Base-by-base conservation (phyloP, 2,329 filamentous ascomycete species). In the Aureobasidium pullulans region DNA sequence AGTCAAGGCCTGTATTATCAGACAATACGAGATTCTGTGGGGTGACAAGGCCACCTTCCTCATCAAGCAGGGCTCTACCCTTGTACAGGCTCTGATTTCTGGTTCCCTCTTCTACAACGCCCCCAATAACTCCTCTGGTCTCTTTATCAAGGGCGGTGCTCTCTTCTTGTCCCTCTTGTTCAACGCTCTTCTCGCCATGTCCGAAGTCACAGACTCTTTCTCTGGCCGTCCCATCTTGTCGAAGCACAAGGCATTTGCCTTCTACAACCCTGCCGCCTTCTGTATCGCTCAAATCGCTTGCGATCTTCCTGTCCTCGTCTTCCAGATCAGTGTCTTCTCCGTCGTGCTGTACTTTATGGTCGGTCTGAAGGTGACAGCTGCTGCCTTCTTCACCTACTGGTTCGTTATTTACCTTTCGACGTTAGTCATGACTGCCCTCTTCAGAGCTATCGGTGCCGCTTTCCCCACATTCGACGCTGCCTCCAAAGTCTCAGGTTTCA, bases 81-180 rank as follows among this genome's bases (percentile, higher is more conserved):
- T 87, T 7, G 65, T 77, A 0, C 82, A 86, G 65, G 84, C 85
- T 0, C 70, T 89, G 5, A 81, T 88, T 60, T 76, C 80, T 1
- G 85, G 85, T 6, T 87, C 84, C 0, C 76, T 88, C 3, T 89
- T 89, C 71, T 89, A 88, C 71, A 78, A 84, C 59, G 81, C 84
- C 0, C 79, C 84, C 0, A 61, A 73, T 28, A 82, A 79, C 52
- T 82, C 83, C 0, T 76, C 71, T 1, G 86, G 85, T 8, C 71
- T 89, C 0, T 88, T 88, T 68, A 67, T 81, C 64, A 87, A 87
- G 65, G 78, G 79, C 0, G 86, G 85, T 56, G 79, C 84, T 0
- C 72, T 86, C 4, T 89, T 88, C 75, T 80, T 88, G 53, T 75
- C 84, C 0, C 73, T 88, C 0, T 73, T 89, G 0, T 85, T 81